These are phyloP conservation scores for Mycena crocata DNA, from an alignment of 768 basidiomycete genomes.

Conservation along the genomic window DNA sequence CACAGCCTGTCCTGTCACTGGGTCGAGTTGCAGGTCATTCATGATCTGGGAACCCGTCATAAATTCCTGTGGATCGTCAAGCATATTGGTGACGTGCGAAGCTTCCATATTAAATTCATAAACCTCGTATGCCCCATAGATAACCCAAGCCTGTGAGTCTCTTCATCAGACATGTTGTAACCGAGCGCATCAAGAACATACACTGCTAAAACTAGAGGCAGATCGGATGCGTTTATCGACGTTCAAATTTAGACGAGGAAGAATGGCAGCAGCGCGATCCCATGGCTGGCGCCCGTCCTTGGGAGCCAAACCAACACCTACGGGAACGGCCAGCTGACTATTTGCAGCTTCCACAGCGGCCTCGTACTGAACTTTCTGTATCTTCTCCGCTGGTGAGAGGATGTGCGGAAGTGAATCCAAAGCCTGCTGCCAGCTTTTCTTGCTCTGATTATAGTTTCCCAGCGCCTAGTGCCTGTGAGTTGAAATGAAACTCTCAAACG, in stretches of 20 bases:
- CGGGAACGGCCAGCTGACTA: background rate
- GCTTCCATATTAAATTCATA: background rate
- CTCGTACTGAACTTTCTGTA: constrained; percentile 29
- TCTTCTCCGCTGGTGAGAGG: constrained; percentile 20
- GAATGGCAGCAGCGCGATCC: constrained; percentile 26
- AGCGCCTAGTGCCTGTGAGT: constrained; percentile 12
- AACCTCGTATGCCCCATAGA: constrained; percentile 33
- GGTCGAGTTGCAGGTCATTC: background rate
- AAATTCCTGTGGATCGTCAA: constrained; percentile 19
- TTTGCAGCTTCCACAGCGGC: constrained; percentile 20
- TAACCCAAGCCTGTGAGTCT: constrained; percentile 32
- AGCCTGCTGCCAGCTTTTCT: constrained; percentile 29
- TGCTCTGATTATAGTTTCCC: background rate
- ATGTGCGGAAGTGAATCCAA: constrained; percentile 25
- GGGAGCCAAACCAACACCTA: background rate
- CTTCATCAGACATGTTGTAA: background rate
- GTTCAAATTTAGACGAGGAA: constrained; percentile 23
- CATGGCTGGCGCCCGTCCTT: constrained; percentile 32
- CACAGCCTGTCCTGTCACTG: background rate
- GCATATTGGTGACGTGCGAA: too few relatives aligned
- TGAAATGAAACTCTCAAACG: background rate
- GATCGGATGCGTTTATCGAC: constrained; percentile 8
- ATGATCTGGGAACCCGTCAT: constrained; percentile 25
- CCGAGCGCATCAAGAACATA: background rate
- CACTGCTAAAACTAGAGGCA: constrained; percentile 16